Evolutionary conservation across 2,329 filamentous ascomycete genomes (phyloP), one percentile per base, ranked within the genome.

Genomic region (Malbranchea zuffiana): DNA sequence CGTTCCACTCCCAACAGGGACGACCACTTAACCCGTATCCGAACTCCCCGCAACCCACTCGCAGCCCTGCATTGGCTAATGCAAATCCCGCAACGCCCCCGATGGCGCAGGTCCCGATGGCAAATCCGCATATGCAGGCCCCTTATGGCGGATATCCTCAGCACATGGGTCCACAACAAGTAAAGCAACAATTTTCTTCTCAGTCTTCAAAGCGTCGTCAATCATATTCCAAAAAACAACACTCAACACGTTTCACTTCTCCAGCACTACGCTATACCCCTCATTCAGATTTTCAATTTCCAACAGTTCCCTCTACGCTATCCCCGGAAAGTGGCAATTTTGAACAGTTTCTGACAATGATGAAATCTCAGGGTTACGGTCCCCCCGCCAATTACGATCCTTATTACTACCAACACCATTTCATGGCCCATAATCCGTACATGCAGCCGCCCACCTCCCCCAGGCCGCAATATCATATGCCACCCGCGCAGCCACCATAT

Each of bases 71-170:
- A 20, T 65, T 82, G 38, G 63, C 75, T 18, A 72, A 72, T 39
- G 75, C 77, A 23, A 71, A 80, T 50, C 78, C 80, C 40, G 72
- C 72, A 44, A 82, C 79, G 19, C 78, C 82, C 44, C 75, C 80
- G 64, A 78, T 78, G 77, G 72, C 69, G 45, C 73, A 74, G 53
- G 78, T 85, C 58, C 71, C 81, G 32, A 81, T 82, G 59, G 69
- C 69, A 40, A 69, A 72, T 42, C 71, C 72, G 28, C 71, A 73
- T 44, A 81, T 78, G 64, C 74, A 74, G 47, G 74, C 73, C 42
- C 68, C 67, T 35, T 68, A 72, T 51, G 69, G 68, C 32, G 71
- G 72, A 57, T 78, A 74, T 53, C 67, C 61, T 47, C 70, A 67
- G 47, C 69, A 69, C 47, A 67, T 71, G 57, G 70, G 59, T 56